Evolutionary conservation across 2,329 filamentous ascomycete genomes (phyloP), one percentile per base, ranked within the genome.

Genomic region (Aureobasidium sp.): DNA sequence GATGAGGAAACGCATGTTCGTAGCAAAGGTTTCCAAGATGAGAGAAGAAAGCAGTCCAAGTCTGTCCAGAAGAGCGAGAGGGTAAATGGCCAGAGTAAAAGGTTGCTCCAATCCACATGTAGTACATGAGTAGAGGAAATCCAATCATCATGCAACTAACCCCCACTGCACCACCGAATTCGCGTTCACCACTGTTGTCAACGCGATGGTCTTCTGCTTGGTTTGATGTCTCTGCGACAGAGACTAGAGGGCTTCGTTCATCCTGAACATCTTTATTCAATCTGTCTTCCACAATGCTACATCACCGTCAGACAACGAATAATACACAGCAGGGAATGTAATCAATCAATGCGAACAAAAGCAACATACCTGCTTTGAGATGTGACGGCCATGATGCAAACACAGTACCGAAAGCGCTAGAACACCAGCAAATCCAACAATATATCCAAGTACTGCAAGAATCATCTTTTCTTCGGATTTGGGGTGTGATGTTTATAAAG

Each of bases 51-150:
- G 90, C 86, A 16, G 69, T 66, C 70, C 83, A 82, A 66, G 79
- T 85, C 79, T 96, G 82, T 45, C 83, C 88, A 47, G 83, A 73
- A 2, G 77, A 76, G 36, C 47, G 47, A 57, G 77, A 75, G n/a
- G 92, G 92, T 39, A 93, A 78, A 65, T 87, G 85, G 66, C 91
- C 91, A 71, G 89, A 78, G 75, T 96, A 96, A 76, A 91, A 94
- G 53, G 86, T 91, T 32, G 91, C 88, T 50, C 92, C 92, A 74
- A 94, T 86, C 90, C 91, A 96, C 91, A 96, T 95, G 78, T 95
- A 96, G 81, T 89, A 96, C 91, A 96, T 96, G 69, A 97, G 82
- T 39, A 86, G 64, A 16, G 92, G 91, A 74, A 96, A 97, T 42
- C 86, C 84, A 64, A 90, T 81, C 89, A 96, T 96, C 83, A 96